Percentiles rank a stretch among this genome's conserved stretches.
Conservation (phyloP, 140 eudicot genomes). For the Ambrosia hybrid region DNA sequence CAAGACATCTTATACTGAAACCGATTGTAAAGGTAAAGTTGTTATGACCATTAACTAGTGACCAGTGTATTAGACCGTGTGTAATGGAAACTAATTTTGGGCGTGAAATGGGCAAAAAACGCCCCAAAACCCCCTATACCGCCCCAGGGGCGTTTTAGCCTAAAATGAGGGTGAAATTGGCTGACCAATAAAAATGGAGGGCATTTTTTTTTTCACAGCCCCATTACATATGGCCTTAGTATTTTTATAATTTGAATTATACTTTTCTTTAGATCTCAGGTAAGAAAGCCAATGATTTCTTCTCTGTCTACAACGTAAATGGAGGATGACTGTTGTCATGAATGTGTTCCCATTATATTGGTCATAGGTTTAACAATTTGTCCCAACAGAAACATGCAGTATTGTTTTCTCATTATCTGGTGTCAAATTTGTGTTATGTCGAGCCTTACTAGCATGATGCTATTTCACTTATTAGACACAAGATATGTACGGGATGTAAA, state of each 20-base stretch:
- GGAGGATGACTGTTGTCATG: slow-evolving; percentile 89
- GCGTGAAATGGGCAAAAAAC: too few relatives aligned
- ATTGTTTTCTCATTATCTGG: slow-evolving; percentile 86
- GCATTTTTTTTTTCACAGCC: too few relatives aligned
- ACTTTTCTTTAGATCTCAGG: slow-evolving; percentile 45
- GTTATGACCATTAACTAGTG: neutral
- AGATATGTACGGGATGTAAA: too few relatives aligned
- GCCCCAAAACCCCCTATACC: too few relatives aligned
- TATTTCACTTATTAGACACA: too few relatives aligned
- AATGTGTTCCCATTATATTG: slow-evolving; percentile 71
- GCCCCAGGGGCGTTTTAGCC: too few relatives aligned
- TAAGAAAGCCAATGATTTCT: slow-evolving; percentile 80
- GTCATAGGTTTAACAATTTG: slow-evolving; percentile 64
- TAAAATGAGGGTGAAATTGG: too few relatives aligned
- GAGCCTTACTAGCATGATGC: too few relatives aligned
- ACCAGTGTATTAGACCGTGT: neutral
- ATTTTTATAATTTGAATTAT: neutral
- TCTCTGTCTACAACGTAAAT: slow-evolving; percentile 79
- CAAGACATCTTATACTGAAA: too few relatives aligned
- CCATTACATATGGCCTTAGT: neutral
- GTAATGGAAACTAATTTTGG: too few relatives aligned
- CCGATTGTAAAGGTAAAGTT: too few relatives aligned
- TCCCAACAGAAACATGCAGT: slow-evolving; percentile 91
- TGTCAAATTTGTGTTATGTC: slow-evolving; percentile 47
- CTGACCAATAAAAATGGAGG: too few relatives aligned